Conservation (phyloP, 2,329 filamentous ascomycete species). For the Fusarium lateritium region DNA sequence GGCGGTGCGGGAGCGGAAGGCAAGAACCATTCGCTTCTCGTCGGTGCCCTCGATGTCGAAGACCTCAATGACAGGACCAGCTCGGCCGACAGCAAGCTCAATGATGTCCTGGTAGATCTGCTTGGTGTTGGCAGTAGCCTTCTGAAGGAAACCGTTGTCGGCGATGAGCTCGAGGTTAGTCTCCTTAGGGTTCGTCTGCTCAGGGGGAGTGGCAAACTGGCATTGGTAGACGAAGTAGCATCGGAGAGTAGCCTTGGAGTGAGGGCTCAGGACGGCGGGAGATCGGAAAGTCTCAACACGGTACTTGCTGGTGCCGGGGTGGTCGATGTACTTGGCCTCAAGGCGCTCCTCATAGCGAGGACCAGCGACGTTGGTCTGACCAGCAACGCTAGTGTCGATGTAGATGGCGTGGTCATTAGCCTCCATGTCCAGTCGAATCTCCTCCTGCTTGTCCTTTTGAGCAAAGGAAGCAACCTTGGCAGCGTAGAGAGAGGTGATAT, state of each 20-base stretch:
- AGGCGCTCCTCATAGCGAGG: conserved; percentile 95
- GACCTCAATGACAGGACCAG: conserved; percentile 96
- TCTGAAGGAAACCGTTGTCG: conserved; percentile 93
- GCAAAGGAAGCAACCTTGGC: conserved; percentile 96
- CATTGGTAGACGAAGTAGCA: conserved; percentile 99
- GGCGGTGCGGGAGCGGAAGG: conserved; percentile 93
- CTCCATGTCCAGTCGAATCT: conserved; percentile 97
- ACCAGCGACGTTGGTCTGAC: conserved; percentile 80
- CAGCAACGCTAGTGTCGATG: conserved; percentile 96
- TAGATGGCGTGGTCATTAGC: conserved; percentile 95
- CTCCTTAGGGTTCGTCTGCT: conserved; percentile 81
- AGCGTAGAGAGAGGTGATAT: conserved; percentile 96
- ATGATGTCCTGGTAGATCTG: conserved; percentile 96
- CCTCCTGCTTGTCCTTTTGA: conserved; percentile 91
- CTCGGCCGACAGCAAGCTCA: conserved; percentile 84
- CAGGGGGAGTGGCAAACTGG: conserved; percentile 82
- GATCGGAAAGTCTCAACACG: conserved; percentile 98
- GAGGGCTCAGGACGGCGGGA: conserved; percentile 80
- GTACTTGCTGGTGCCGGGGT: conserved; percentile 81
- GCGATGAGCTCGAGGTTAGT: conserved; percentile 92
- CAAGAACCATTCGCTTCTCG: conserved; percentile 95
- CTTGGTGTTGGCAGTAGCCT: conserved; percentile 96
- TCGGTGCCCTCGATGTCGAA: conserved; percentile 93
- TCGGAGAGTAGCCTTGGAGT: conserved; percentile 84
- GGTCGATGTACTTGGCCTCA: conserved; percentile 95